Conservation (phyloP, 345 rosid genomes). For the Microthlaspi erraticum region DNA sequence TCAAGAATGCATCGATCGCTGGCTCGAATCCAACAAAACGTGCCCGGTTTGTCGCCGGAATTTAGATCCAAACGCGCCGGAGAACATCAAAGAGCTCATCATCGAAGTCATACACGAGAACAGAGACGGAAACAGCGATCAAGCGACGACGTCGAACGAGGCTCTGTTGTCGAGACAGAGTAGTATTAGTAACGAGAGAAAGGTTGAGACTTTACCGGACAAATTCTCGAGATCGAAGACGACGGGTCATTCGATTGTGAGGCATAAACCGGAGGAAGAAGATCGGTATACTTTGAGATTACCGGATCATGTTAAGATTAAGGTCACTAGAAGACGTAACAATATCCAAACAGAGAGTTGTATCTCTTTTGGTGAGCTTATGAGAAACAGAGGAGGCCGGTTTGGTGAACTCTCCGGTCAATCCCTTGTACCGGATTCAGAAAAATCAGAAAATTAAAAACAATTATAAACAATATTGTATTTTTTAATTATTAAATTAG, state of each 20-base stretch:
- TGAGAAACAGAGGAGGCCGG: constrained; percentile 38
- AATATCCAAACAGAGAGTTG: constrained; percentile 58
- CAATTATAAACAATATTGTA: not conserved
- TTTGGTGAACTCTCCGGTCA: constrained; percentile 47
- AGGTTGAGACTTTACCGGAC: constrained; percentile 33
- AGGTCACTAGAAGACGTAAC: constrained; percentile 48
- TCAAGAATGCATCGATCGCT: constrained; percentile 79
- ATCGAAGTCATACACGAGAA: constrained; percentile 53
- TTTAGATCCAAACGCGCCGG: constrained; percentile 52
- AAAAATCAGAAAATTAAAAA: constrained; percentile 15
- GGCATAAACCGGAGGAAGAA: constrained; percentile 48
- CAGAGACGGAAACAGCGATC: constrained; percentile 1
- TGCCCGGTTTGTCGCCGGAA: constrained; percentile 86
- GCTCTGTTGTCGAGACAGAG: constrained; percentile 21
- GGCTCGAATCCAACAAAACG: constrained; percentile 78
- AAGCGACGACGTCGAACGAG: constrained; percentile 23
- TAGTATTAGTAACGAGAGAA: constrained; percentile 23
- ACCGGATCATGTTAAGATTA: constrained; percentile 59
- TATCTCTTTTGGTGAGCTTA: constrained; percentile 60
- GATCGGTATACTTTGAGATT: constrained; percentile 61
- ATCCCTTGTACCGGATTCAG: constrained; percentile 39
- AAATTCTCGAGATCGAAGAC: constrained; percentile 67
- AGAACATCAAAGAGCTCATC: constrained; percentile 48
- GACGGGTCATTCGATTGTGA: constrained; percentile 75
- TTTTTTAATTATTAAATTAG: not conserved